A percentile compares a stretch with the other conserved stretches of the same genome.
Conservation (phyloP, 768 basidiomycete genomes). For the Mycena sanguinolenta region DNA sequence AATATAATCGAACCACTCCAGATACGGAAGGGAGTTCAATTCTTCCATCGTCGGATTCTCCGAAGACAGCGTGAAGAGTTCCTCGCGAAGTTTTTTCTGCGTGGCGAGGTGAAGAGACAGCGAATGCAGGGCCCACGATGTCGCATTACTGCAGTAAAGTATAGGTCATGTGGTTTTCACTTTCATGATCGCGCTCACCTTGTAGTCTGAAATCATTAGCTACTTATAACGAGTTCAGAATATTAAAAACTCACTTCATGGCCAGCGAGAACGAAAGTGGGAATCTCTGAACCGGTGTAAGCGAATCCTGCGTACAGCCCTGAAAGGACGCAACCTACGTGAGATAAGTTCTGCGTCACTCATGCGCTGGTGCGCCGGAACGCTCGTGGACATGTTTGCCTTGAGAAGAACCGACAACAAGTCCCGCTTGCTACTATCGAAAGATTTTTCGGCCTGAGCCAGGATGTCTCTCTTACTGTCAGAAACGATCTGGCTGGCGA, state of each 20-base stretch:
- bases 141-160: not conserved
- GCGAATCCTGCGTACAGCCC: not conserved
- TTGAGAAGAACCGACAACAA: constrained; percentile 61
- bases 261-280: constrained; percentile 57
- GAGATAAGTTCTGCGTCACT: constrained; percentile 63
- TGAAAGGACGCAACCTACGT: constrained; percentile 15
- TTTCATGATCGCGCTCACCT: too few species aligned
- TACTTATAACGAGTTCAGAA: not conserved
- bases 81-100: constrained; percentile 59
- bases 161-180: not conserved
- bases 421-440: constrained; percentile 52
- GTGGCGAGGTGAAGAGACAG: constrained; percentile 52
- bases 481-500: constrained; percentile 53
- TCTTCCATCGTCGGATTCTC: too few species aligned
- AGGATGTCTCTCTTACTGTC: constrained; percentile 53
- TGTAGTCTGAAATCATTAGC: too few species aligned
- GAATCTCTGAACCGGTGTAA: constrained; percentile 44
- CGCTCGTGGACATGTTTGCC: constrained; percentile 64
- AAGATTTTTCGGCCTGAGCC: constrained; percentile 37
- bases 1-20: constrained; percentile 45
- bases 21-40: constrained; percentile 52
- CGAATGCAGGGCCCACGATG: constrained; percentile 58
- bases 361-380: constrained; percentile 57
- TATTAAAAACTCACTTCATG: constrained; percentile 19
- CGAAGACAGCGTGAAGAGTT: constrained; percentile 50